A percentile compares a stretch with the other conserved stretches of the same genome.
These are phyloP conservation scores for Claviceps spartinae DNA, from an alignment of 2,329 filamentous ascomycete species.

Conservation along the genomic window DNA sequence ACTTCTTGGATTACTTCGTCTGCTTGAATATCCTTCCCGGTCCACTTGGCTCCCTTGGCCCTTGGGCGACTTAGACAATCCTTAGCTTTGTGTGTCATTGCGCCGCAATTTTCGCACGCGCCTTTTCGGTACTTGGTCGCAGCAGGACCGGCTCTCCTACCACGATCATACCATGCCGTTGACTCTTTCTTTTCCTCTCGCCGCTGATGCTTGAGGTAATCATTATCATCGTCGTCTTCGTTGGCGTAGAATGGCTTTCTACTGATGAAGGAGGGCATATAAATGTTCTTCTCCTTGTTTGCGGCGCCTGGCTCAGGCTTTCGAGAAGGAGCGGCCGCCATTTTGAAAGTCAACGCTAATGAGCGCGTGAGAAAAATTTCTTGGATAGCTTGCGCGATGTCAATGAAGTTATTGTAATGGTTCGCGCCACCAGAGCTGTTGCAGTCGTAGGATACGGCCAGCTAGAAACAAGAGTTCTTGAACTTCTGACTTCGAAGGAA, in stretches of 20 bases:
- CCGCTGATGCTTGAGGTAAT: constrained; percentile 95
- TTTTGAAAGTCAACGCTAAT: background rate
- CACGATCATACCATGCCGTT: constrained; percentile 86
- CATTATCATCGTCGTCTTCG: constrained; percentile 61
- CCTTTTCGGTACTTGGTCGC: constrained; percentile 97
- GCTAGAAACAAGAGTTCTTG: no score
- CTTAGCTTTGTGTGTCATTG: constrained; percentile 91
- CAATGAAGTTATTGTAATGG: background rate
- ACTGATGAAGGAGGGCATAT: constrained; percentile 95
- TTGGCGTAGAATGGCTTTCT: constrained; percentile 93
- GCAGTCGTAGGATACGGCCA: background rate
- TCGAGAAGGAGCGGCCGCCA: constrained; percentile 18
- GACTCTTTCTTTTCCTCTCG: constrained; percentile 46
- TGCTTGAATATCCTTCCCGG: constrained; percentile 82
- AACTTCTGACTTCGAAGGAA: no score
- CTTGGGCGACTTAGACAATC: constrained; percentile 83
- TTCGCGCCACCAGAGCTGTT: background rate
- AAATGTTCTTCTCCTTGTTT: constrained; percentile 88
- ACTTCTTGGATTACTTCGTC: constrained; percentile 82
- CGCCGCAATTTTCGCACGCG: constrained; percentile 95
- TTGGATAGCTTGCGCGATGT: background rate
- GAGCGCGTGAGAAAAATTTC: background rate
- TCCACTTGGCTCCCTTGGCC: constrained; percentile 83
- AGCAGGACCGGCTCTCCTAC: constrained; percentile 68
- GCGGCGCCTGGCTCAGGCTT: constrained; percentile 24